Conservation (phyloP, 345 rosid species). For the Eucalyptus tenuipes region DNA sequence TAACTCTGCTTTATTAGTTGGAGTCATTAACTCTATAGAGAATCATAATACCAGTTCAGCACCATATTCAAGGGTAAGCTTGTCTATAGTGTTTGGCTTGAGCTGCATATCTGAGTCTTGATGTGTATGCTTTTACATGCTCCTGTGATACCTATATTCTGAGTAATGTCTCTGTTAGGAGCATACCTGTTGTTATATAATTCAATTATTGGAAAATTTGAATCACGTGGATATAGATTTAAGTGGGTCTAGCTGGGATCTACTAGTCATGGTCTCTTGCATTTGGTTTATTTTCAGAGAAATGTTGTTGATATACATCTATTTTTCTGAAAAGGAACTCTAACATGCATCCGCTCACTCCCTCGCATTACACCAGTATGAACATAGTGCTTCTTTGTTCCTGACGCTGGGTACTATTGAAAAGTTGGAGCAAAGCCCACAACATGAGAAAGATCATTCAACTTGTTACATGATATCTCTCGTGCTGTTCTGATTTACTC, state of each 20-base stretch:
- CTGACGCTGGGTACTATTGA: not conserved
- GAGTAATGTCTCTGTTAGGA: not conserved
- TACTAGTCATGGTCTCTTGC: not conserved
- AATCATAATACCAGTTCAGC: not conserved
- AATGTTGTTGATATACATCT: not conserved
- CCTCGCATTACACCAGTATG: not conserved
- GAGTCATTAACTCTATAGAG: not conserved
- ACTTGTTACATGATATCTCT: not conserved
- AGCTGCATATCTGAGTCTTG: not conserved
- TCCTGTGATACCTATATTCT: not conserved
- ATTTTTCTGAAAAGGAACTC: not conserved
- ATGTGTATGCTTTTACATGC: not conserved
- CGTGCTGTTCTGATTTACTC: not conserved
- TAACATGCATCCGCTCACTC: not conserved
- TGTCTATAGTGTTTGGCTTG: not conserved
- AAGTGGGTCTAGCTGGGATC: not conserved
- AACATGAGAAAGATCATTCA: not conserved
- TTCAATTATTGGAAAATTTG: not conserved
- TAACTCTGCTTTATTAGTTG: not conserved
- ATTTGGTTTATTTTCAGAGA: not conserved
- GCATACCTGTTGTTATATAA: not conserved
- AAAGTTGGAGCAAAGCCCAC: not conserved
- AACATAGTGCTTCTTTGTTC: not conserved
- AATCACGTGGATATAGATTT: not conserved
- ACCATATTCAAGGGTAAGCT: not conserved